Base-by-base conservation (phyloP, 352 stramenopile genomes). In the Phytopythium helicoides region DNA sequence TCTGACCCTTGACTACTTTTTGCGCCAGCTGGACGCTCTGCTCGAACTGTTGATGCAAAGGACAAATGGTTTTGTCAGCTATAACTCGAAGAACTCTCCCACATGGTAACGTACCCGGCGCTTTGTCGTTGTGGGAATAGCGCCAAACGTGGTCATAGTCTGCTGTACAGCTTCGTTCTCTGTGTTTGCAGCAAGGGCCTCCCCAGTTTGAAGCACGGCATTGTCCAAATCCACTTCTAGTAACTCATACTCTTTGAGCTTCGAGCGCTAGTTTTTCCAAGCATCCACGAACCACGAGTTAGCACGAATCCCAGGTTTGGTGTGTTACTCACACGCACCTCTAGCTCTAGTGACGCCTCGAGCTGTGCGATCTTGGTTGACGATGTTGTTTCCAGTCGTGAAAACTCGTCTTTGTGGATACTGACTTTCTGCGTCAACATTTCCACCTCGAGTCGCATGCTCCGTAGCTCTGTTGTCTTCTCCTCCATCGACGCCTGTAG, bases 371-470 rank as follows among this genome's bases (percentile, higher is more conserved):
- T 89, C 8, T 66, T 63, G 12, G 75, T 80, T 9, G 73, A 78
- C 11, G 82, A 87, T 14, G 73, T 83, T 9, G 69, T 71, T 51
- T 92, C 81, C n/a, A 92, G 54, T 22, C 73, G 65, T 9, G 70
- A 46, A 52, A 92, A 92, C 47, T 88, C 82, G 23, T 86, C 75
- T 56, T 88, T 81, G 36, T 83, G 77, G 4, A 76, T 71, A 36
- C 84, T 60, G 11, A 92, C 82, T 60, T 92, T 92, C 52, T 83
- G 75, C 7, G 68, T 63, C 6, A 90, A 73, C 79, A 92, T 88
- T 22, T 89, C 82, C 10, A 82, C 53, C 38, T 90, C 66, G 4
- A 81, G 54, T 1, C 55, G 54, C 0, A 62, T 66, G 45, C 60
- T 67, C 6, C 76, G 64, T 36, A 71, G 37, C 35, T 64, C 69